Evolutionary conservation across 2,329 filamentous ascomycete genomes (phyloP).

Genomic region (Ceratocystis papillata): DNA sequence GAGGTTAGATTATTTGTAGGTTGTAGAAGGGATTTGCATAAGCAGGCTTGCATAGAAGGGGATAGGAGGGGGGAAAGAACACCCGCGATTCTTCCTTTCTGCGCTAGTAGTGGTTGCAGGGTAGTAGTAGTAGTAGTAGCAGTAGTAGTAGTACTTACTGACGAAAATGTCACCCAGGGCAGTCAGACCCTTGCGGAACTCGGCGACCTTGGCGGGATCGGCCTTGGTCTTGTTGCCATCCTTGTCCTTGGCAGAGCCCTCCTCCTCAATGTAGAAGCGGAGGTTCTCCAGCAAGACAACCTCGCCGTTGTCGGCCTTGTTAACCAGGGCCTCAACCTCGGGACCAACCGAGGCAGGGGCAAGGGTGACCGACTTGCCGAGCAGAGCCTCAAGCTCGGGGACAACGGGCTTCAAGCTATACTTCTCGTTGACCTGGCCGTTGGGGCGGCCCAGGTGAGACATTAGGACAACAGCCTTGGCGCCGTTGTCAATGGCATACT

Average conservation of each 20-base stretch:
- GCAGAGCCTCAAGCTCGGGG: slow-evolving; percentile 79
- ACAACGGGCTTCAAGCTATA: slow-evolving; percentile 92
- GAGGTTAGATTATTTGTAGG: not conserved
- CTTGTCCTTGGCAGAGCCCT: slow-evolving; percentile 87
- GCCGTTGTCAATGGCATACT: slow-evolving; percentile 79
- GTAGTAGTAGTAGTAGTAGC: not conserved
- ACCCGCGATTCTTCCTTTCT: too few relatives aligned
- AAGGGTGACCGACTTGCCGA: slow-evolving; percentile 76
- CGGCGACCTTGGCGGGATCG: slow-evolving; percentile 80
- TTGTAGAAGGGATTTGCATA: not conserved
- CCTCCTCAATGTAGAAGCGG: slow-evolving; percentile 96
- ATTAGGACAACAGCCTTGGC: slow-evolving; percentile 92
- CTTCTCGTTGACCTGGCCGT: slow-evolving; percentile 80
- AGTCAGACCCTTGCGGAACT: slow-evolving; percentile 92
- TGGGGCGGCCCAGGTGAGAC: slow-evolving; percentile 94
- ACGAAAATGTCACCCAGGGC: slow-evolving; percentile 91
- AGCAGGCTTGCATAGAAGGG: slow-evolving; percentile 1
- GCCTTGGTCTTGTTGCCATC: slow-evolving; percentile 98
- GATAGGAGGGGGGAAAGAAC: not conserved
- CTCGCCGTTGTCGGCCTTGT: slow-evolving; percentile 67
- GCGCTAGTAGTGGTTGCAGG: too few relatives aligned
- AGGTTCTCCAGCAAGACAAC: slow-evolving; percentile 93
- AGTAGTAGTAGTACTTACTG: slow-evolving; percentile 51
- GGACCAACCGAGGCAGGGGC: slow-evolving; percentile 82
- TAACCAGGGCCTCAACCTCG: slow-evolving; percentile 81